Conservation (phyloP, 2,329 filamentous ascomycete genomes). For the Alternaria conjuncta region DNA sequence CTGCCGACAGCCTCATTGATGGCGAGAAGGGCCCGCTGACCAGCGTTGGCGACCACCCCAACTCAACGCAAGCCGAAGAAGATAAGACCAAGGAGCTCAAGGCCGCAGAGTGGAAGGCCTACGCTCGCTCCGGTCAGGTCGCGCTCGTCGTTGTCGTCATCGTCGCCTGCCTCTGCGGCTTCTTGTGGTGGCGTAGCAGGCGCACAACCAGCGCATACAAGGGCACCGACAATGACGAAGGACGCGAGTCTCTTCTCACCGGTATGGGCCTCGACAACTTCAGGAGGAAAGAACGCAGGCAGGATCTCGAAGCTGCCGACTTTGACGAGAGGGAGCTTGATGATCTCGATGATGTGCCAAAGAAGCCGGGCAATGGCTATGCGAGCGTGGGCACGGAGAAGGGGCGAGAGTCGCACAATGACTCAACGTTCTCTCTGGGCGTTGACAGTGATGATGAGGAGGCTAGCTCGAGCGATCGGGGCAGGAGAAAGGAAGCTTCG, state of each 20-base stretch:
- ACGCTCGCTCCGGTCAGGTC: conserved; percentile 84
- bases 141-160: conserved; percentile 82
- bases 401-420: conserved; percentile 40
- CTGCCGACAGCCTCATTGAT: conserved; percentile 80
- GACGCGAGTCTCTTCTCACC: conserved; percentile 52
- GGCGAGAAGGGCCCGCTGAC: conserved; percentile 82
- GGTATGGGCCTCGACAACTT: conserved; percentile 58
- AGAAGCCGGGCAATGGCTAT: conserved; percentile 34
- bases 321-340: conserved; percentile 69
- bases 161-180: conserved; percentile 76
- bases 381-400: conserved; percentile 32
- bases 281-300: conserved; percentile 47
- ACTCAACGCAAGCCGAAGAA: conserved; percentile 70
- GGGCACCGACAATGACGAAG: conserved; percentile 52
- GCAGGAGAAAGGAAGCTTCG: conserved; percentile 39
- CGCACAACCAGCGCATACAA: conserved; percentile 52
- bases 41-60: conserved; percentile 75
- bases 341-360: conserved; percentile 51
- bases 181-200: conserved; percentile 65
- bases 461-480: conserved; percentile 42
- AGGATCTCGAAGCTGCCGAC: conserved; percentile 66
- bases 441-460: conserved; percentile 50
- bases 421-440: conserved; percentile 57
- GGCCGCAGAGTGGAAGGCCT: conserved; percentile 86
- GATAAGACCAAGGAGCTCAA: conserved; percentile 76